Conservation (phyloP, 768 basidiomycete genomes). For the Trametes elegans region DNA sequence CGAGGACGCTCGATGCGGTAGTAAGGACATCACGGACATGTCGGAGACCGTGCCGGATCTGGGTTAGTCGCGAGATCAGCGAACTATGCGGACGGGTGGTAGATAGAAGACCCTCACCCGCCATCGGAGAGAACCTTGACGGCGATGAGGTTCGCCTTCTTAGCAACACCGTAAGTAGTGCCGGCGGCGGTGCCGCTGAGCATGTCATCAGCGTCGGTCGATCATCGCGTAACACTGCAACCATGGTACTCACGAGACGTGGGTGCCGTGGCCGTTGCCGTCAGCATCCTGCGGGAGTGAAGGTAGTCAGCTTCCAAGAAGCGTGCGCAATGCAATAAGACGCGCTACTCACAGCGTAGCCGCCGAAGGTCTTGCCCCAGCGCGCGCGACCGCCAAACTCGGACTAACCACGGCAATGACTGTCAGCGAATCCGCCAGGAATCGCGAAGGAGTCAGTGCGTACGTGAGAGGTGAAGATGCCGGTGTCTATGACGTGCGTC, state of each 20-base stretch:
- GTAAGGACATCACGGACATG: not conserved
- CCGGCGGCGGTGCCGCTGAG: conserved; percentile 37
- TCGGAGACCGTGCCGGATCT: conserved; percentile 9
- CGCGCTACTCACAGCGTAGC: conserved; percentile 9
- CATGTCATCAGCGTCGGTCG: not conserved
- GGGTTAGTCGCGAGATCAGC: conserved; percentile 12
- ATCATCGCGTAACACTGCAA: not conserved
- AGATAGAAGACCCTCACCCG: conserved; percentile 26
- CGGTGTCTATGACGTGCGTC: conserved; percentile 8
- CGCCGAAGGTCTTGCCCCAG: conserved; percentile 40
- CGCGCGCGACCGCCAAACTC: conserved; percentile 43
- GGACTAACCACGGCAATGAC: conserved; percentile 17
- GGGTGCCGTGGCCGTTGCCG: conserved; percentile 45
- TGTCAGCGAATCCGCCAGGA: not conserved
- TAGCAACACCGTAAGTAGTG: conserved; percentile 29
- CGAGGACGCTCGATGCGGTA: not conserved
- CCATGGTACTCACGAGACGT: conserved; percentile 24
- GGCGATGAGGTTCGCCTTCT: conserved; percentile 36
- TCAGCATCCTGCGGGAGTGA: conserved; percentile 26
- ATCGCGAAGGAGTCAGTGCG: not conserved
- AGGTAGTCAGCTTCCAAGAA: not conserved
- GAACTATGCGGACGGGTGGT: conserved; percentile 33
- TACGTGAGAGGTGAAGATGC: conserved; percentile 26
- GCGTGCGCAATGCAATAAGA: not conserved
- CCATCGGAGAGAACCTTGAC: conserved; percentile 41